Conservation (phyloP, 2,329 filamentous ascomycete species). For the Bretziella fagacearum region DNA sequence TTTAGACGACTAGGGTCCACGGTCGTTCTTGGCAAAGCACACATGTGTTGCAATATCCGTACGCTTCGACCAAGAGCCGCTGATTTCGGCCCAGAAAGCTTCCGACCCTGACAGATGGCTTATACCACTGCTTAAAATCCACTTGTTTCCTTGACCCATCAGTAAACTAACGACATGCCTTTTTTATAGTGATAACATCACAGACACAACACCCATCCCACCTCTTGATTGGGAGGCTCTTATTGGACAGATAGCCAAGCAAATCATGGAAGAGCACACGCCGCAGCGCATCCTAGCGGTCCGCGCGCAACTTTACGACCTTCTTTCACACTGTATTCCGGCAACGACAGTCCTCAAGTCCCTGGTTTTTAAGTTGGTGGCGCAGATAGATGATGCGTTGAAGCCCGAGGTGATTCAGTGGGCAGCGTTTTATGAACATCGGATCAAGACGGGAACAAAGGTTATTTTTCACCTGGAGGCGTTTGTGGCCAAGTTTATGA, state of each 20-base stretch:
- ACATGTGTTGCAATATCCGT: too few relatives aligned
- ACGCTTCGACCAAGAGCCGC: too few relatives aligned
- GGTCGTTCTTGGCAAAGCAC: too few relatives aligned
- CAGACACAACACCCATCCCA: constrained; percentile 73
- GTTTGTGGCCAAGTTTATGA: constrained; percentile 98
- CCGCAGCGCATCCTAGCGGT: constrained; percentile 76
- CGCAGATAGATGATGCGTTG: constrained; percentile 69
- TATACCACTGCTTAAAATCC: too few relatives aligned
- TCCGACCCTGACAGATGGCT: too few relatives aligned
- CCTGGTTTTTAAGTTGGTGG: constrained; percentile 80
- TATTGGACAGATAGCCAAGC: constrained; percentile 73
- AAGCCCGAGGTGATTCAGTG: constrained; percentile 89
- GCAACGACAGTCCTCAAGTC: constrained; percentile 88
- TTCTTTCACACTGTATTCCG: constrained; percentile 93
- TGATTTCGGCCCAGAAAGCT: too few relatives aligned
- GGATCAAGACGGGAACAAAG: constrained; percentile 81
- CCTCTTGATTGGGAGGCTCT: constrained; percentile 95
- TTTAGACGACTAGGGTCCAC: too few relatives aligned
- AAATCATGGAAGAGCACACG: constrained; percentile 87
- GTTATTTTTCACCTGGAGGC: constrained; percentile 97
- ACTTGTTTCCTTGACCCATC: too few relatives aligned
- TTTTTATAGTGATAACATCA: constrained; percentile 60
- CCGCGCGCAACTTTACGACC: constrained; percentile 86
- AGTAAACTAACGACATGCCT: background rate
- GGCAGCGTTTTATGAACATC: constrained; percentile 94